A percentile compares a stretch with the other conserved stretches of the same genome.
These are phyloP conservation scores for Mortierella sp. DNA, from an alignment of 371 early-diverging fungal genomes.

Conservation along the genomic window DNA sequence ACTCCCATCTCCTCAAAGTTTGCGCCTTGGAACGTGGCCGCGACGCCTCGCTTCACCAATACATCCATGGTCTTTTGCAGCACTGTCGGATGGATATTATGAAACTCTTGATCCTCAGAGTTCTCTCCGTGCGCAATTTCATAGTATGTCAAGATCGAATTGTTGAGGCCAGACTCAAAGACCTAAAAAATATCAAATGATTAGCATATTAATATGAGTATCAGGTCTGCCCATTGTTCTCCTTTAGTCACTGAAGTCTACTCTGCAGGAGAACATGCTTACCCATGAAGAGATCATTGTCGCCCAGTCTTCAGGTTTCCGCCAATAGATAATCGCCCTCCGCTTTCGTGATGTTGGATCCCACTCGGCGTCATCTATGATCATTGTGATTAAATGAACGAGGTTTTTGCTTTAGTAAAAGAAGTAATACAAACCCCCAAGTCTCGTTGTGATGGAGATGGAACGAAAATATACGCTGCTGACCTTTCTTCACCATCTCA, in stretches of 20 bases:
- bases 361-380: slow-evolving; percentile 82
- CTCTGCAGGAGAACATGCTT: no score
- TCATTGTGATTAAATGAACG: background rate
- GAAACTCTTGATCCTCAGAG: slow-evolving; percentile 83
- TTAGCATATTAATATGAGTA: background rate
- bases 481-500: slow-evolving; percentile 79
- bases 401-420: no score
- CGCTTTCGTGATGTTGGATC: slow-evolving; percentile 62
- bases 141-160: slow-evolving; percentile 85
- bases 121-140: slow-evolving; percentile 87
- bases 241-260: no score
- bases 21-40: slow-evolving; percentile 83
- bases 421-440: no score
- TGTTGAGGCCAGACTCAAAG: slow-evolving; percentile 77
- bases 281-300: slow-evolving; percentile 84
- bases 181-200: slow-evolving; percentile 56
- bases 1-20: slow-evolving; percentile 85
- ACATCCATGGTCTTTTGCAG: slow-evolving; percentile 81
- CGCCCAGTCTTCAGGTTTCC: slow-evolving; percentile 93
- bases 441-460: no score
- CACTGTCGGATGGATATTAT: slow-evolving; percentile 73
- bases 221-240: background rate
- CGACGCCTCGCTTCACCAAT: slow-evolving; percentile 81
- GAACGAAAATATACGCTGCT: no score
- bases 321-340: slow-evolving; percentile 83